Percentiles rank a stretch among this genome's conserved stretches.
These are phyloP conservation scores for Echeveria elegans DNA, from an alignment of 164 flowering plant species.

Conservation along the genomic window DNA sequence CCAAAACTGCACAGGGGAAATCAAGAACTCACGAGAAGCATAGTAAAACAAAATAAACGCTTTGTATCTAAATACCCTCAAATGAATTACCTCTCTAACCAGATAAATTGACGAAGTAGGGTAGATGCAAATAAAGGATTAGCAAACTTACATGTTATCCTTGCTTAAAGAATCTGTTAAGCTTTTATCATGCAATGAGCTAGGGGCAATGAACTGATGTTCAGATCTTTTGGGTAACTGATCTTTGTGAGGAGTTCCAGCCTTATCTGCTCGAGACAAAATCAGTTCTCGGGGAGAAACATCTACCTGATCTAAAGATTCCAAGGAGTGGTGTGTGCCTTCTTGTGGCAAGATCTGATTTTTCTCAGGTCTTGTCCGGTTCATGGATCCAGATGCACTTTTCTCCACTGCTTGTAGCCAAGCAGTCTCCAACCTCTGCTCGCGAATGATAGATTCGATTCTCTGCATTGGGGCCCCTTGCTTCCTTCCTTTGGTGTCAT, in stretches of 20 bases:
- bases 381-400: conserved; percentile 55
- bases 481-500: conserved; percentile 24
- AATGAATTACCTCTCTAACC: neutral
- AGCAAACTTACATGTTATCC: conserved; percentile 64
- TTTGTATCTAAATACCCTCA: neutral
- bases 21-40: neutral
- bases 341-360: conserved; percentile 92
- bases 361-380: conserved; percentile 63
- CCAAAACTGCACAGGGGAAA: neutral
- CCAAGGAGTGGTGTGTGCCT: conserved; percentile 26
- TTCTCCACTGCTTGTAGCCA: conserved; percentile 87
- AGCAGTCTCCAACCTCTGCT: conserved; percentile 82
- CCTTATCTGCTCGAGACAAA: conserved; percentile 27
- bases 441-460: conserved; percentile 67
- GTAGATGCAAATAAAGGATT: neutral
- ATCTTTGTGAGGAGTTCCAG: conserved; percentile 29
- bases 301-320: conserved; percentile 41
- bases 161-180: conserved; percentile 30
- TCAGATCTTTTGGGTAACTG: conserved; percentile 33
- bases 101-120: neutral
- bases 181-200: conserved; percentile 59
- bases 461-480: conserved; percentile 54
- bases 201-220: conserved; percentile 68
- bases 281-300: conserved; percentile 54
- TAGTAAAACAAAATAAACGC: neutral